Evolutionary conservation across 495 filamentous ascomycete species (phyloP), one percentile per base, ranked within the genome.

Genomic region (Monascus purpureus): DNA sequence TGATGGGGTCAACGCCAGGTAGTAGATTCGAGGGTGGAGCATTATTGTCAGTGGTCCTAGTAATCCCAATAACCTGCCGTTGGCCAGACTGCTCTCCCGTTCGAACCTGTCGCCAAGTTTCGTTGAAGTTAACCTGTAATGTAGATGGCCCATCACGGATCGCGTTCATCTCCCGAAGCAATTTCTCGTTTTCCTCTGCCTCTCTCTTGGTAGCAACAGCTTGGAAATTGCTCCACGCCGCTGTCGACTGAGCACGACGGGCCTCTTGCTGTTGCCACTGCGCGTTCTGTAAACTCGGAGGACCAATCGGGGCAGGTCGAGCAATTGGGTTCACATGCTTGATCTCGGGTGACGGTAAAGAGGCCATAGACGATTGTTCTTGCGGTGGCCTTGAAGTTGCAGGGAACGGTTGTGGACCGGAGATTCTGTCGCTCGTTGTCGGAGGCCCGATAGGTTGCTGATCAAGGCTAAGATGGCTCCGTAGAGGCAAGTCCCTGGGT

Each of bases 91-190:
- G 49, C 1, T 67, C 65, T 16, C 68, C 64, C 1, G 69, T 39
- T 32, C 59, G 61, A 7, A 68, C 65, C 17, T 72, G 68, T 8
- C 68, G 67, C 74, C 75, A 82, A 3, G 68, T 75, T 31, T 84
- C 78, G 31, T 66, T 68, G 38, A 80, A 72, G 11, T 48, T 47
- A 8, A 68, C 46, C 32, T 63, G 57, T 11, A 52, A 50, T 19
- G 36, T 60, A 20, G 52, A 40, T 32, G 52, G 55, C 13, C 49
- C 55, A n/a, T 59, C 56, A 24, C 47, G 46, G 25, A 47, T 52
- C 8, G 57, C 41, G 30, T 41, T 52, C 36, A 56, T 47, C 28
- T 68, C 53, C 28, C 47, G 45, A 12, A 47, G 50, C 26, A 49
- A 42, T 36, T 60, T 52, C 25, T 59, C 50, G 8, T 45, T 45